Base-by-base conservation (phyloP, 305 asterid genomes). In the Ajuga reptans region DNA sequence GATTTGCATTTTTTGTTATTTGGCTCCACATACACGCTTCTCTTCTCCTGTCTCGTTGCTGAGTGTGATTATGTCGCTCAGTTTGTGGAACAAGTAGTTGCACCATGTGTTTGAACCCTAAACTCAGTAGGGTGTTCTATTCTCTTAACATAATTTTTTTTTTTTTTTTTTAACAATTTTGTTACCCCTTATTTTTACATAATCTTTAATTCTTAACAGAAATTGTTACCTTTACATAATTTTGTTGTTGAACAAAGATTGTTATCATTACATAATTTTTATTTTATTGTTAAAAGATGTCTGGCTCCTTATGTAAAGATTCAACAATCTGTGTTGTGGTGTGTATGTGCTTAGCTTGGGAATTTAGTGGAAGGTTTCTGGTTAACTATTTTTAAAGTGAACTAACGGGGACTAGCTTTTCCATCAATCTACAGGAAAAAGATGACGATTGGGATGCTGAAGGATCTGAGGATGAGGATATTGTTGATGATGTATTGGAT, bases 371-470 rank as follows among this genome's bases (percentile, higher is more conserved):
- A 66, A 61, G 66, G 50, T 41, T 63, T 72, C 53, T 59, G 36
- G 21, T 60, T 67, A 39, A 9, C 46, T 52, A 34, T 71, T 67
- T 68, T 53, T 15, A 3, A 43, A 69, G 71, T 79, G 61, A 77
- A 67, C 69, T 37, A 65, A 66, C 43, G 34, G 43, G 49, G 57
- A 66, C 36, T 43, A 39, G 37, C 61, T 68, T 71, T 55, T 79
- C 55, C 67, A 47, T 79, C 46, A 57, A 65, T 79, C 17, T 78
- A 64, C 78, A 94, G 97, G 86, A 72, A 54, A 86, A 83, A 79
- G 85, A 89, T 69, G 90, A 84, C 18, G 97, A 89, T 81, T 95
- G 96, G 97, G 94, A 76, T 77, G 97, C 80, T 66, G 98, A 84
- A 83, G 98, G 83, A 74, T 91, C 97, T 75, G 99, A 95, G 34